Conservation (phyloP, 192 early-diverging fungal species). For the Coemansia sp. region DNA sequence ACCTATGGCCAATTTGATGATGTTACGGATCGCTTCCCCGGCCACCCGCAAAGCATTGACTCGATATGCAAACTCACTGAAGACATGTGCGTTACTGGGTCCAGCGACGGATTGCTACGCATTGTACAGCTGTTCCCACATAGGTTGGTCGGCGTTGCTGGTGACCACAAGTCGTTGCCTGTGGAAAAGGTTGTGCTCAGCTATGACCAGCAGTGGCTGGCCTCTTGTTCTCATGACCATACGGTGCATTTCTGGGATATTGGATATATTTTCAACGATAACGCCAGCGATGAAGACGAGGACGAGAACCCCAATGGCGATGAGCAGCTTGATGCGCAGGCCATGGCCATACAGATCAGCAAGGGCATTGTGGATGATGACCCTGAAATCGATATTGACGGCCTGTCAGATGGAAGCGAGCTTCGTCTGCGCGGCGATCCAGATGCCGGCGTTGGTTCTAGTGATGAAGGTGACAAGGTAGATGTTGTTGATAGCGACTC, state of each 20-base stretch:
- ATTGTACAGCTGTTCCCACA: constrained; percentile 89
- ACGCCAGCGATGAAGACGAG: constrained; percentile 47
- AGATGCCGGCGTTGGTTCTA: constrained; percentile 5
- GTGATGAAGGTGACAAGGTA: not conserved
- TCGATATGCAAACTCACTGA: constrained; percentile 83
- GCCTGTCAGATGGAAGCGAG: constrained; percentile 39
- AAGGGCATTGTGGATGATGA: constrained; percentile 32
- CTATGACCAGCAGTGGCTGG: constrained; percentile 71
- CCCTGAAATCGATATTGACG: constrained; percentile 44
- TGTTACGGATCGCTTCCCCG: constrained; percentile 87
- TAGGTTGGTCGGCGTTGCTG: constrained; percentile 82
- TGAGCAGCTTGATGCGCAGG: constrained; percentile 37
- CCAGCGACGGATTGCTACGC: constrained; percentile 86
- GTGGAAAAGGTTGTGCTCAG: constrained; percentile 79
- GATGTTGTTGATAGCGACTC: constrained; percentile 5
- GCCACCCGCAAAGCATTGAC: constrained; percentile 91
- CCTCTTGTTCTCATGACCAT: constrained; percentile 83
- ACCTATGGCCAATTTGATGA: constrained; percentile 92
- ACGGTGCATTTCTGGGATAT: constrained; percentile 88
- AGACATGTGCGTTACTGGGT: constrained; percentile 82
- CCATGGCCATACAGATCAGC: constrained; percentile 44
- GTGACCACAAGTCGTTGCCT: constrained; percentile 86
- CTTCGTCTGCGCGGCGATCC: constrained; percentile 3
- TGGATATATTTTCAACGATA: constrained; percentile 60
- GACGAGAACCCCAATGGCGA: constrained; percentile 1